These are phyloP conservation scores for Amaranthus hypochondriacus DNA, from an alignment of 148 eudicot species.

Conservation along the genomic window DNA sequence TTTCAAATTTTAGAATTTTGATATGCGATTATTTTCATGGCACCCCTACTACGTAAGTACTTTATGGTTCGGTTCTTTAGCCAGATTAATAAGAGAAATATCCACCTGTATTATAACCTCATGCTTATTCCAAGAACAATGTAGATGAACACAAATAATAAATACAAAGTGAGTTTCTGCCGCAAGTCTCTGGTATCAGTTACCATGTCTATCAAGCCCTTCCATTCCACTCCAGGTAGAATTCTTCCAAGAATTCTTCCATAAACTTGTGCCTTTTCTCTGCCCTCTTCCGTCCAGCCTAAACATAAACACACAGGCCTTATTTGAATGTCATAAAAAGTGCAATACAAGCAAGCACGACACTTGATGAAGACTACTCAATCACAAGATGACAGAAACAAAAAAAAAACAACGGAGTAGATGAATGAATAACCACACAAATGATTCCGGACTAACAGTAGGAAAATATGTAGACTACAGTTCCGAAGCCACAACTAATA, in stretches of 20 bases:
- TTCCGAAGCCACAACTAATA: not conserved
- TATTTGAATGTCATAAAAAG: not conserved
- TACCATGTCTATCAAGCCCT: constrained; percentile 36
- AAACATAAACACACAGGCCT: constrained; percentile 14
- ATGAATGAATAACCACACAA: constrained; percentile 2
- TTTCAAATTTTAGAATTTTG: too few species aligned
- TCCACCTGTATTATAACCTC: too few species aligned
- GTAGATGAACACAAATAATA: not conserved
- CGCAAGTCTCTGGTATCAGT: not conserved
- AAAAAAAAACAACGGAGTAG: not conserved
- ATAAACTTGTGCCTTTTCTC: constrained; percentile 88
- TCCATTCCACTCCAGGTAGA: constrained; percentile 86
- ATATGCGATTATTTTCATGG: too few species aligned
- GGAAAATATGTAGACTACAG: not conserved
- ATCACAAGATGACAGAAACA: not conserved
- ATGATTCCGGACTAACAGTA: not conserved
- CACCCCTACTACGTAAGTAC: too few species aligned
- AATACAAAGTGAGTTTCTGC: not conserved
- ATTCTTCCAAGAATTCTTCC: constrained; percentile 81
- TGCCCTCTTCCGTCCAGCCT: constrained; percentile 88
- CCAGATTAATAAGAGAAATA: too few species aligned
- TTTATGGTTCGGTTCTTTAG: too few species aligned
- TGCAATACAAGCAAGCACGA: not conserved
- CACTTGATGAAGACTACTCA: not conserved
- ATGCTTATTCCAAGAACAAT: not conserved